Conservation (phyloP, 441 rosid species). For the Cnidoscolus chayamansa region DNA sequence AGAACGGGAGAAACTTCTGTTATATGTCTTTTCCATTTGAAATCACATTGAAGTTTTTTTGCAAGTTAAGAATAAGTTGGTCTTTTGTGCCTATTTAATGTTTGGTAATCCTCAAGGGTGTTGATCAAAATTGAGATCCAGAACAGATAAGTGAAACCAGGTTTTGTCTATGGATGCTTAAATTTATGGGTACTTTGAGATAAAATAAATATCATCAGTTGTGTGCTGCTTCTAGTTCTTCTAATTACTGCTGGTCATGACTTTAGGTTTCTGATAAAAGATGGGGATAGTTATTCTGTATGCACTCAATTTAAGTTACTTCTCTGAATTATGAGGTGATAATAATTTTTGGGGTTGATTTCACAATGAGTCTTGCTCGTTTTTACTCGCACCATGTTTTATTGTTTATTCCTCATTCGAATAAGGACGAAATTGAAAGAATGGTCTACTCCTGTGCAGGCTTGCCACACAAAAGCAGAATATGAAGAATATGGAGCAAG, state of each 20-base stretch:
- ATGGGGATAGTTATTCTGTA: conserved; percentile 2
- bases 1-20: conserved; percentile 4
- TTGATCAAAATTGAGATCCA: neutral
- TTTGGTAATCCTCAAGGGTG: neutral
- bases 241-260: neutral
- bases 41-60: neutral
- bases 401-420: neutral
- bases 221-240: neutral
- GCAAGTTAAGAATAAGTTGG: neutral
- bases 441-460: conserved; percentile 40
- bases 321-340: conserved; percentile 3
- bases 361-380: neutral
- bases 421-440: conserved; percentile 8
- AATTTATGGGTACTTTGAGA: neutral
- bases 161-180: neutral
- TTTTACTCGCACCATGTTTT: neutral
- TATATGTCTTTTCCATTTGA: neutral
- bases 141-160: neutral
- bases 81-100: neutral
- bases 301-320: no score
- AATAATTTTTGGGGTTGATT: neutral
- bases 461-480: conserved; percentile 95
- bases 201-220: neutral
- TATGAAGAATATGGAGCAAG: conserved; percentile 97
- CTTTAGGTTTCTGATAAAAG: neutral